Percentiles rank a stretch among this genome's conserved stretches.
These are phyloP conservation scores for Psilocybe azurescens DNA, from an alignment of 768 basidiomycete genomes.

Conservation along the genomic window DNA sequence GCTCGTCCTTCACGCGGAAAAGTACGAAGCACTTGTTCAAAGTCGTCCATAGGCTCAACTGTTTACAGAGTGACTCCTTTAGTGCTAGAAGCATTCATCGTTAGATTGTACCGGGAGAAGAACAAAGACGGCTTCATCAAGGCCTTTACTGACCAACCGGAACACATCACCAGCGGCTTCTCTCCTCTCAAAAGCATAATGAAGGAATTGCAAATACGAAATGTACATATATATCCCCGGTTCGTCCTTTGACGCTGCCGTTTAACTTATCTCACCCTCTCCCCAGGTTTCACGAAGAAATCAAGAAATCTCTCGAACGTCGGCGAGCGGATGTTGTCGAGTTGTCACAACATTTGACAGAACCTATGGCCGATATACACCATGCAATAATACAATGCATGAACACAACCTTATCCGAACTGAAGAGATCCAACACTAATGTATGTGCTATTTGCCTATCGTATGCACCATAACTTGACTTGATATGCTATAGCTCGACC, in stretches of 20 bases:
- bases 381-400: constrained; percentile 93
- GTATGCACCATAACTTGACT: not conserved
- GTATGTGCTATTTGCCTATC: constrained; percentile 36
- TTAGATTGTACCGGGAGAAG: constrained; percentile 87
- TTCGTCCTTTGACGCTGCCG: constrained; percentile 31
- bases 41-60: constrained; percentile 1
- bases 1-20: constrained; percentile 89
- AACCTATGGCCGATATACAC: constrained; percentile 92
- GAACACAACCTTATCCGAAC: constrained; percentile 85
- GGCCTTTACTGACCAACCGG: constrained; percentile 96
- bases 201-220: constrained; percentile 88
- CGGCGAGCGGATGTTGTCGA: constrained; percentile 93
- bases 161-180: constrained; percentile 90
- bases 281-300: constrained; percentile 84
- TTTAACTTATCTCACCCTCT: not conserved
- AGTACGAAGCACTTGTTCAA: constrained; percentile 46
- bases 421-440: constrained; percentile 83
- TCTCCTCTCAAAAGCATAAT: constrained; percentile 92
- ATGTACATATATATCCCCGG: constrained; percentile 94
- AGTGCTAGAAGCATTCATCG: constrained; percentile 90
- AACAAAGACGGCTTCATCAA: constrained; percentile 93
- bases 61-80: constrained; percentile 78
- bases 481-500: constrained; percentile 67
- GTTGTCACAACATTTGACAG: constrained; percentile 83
- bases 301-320: constrained; percentile 82